Evolutionary conservation across 2,329 filamentous ascomycete genomes (phyloP).

Genomic region (Phyllosticta capitalensis): DNA sequence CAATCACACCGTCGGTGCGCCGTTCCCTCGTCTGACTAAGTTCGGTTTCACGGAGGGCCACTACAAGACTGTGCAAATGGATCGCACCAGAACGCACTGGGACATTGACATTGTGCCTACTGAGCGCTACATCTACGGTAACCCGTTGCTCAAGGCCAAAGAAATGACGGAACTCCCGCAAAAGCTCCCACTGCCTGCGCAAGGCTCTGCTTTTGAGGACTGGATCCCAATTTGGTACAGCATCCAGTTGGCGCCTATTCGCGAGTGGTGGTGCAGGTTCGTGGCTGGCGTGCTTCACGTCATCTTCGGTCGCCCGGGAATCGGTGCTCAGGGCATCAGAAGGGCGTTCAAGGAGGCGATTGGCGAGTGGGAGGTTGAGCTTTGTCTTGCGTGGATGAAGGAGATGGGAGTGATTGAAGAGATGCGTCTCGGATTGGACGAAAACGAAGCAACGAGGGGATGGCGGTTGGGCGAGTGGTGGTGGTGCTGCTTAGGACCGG

Average conservation of each 20-base stretch:
- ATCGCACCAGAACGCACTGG: conserved; percentile 57
- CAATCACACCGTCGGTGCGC: conserved; percentile 30
- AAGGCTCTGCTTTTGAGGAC: conserved; percentile 29
- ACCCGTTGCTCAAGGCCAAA: conserved; percentile 33
- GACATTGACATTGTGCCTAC: conserved; percentile 52
- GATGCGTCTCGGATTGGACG: conserved; percentile 32
- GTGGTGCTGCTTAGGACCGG: conserved; percentile 2
- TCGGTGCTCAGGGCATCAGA: conserved; percentile 17
- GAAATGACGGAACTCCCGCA: conserved; percentile 18
- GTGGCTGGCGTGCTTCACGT: conserved; percentile 54
- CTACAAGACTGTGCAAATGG: conserved; percentile 60
- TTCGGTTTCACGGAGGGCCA: conserved; percentile 63
- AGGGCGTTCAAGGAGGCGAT: conserved; percentile 23
- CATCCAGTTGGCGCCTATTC: conserved; percentile 52
- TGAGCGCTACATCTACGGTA: conserved; percentile 46
- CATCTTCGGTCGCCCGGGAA: conserved; percentile 52
- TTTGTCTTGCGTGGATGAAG: conserved; percentile 10
- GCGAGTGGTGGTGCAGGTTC: conserved; percentile 53
- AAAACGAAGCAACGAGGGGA: conserved; percentile 21
- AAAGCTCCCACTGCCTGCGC: conserved; percentile 20
- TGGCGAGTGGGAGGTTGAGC: conserved; percentile 12
- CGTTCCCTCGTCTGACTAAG: conserved; percentile 38
- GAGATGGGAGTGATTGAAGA: conserved; percentile 21
- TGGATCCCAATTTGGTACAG: conserved; percentile 62
- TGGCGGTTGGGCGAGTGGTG: conserved; percentile 11